These are phyloP conservation scores for Didymella lethalis DNA, from an alignment of 2,329 filamentous ascomycete genomes.

Conservation along the genomic window DNA sequence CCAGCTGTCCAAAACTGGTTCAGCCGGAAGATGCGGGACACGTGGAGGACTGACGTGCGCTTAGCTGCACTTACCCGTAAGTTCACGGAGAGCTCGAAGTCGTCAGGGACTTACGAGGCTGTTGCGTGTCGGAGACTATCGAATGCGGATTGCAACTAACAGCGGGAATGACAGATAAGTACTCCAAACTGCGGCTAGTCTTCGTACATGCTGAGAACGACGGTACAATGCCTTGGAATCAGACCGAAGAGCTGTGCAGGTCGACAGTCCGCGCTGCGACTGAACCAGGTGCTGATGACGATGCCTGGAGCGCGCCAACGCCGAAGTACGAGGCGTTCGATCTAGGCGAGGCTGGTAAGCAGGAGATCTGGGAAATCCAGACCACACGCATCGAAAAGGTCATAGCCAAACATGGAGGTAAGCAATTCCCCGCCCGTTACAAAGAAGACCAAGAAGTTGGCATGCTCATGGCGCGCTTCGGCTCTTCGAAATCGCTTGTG, in stretches of 20 bases:
- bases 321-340: slow-evolving; percentile 34
- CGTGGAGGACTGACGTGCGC: slow-evolving; percentile 76
- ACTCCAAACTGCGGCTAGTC: slow-evolving; percentile 35
- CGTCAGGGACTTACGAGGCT: neutral
- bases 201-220: slow-evolving; percentile 48
- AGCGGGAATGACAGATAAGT: slow-evolving; percentile 14
- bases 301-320: slow-evolving; percentile 16
- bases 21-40: slow-evolving; percentile 73
- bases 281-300: slow-evolving; percentile 24
- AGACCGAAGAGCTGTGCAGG: slow-evolving; percentile 45
- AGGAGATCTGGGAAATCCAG: slow-evolving; percentile 41
- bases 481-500: slow-evolving; percentile 12
- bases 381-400: slow-evolving; percentile 42
- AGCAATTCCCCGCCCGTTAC: slow-evolving; percentile 26
- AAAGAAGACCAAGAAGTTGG: slow-evolving; percentile 18
- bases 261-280: slow-evolving; percentile 38
- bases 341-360: slow-evolving; percentile 46
- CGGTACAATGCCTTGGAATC: slow-evolving; percentile 47
- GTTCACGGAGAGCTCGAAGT: slow-evolving; percentile 15
- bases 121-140: slow-evolving; percentile 1
- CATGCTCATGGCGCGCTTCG: slow-evolving; percentile 19
- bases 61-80: slow-evolving; percentile 64
- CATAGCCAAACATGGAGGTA: slow-evolving; percentile 50
- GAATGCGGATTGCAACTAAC: slow-evolving; percentile 6
- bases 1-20: slow-evolving; percentile 71